Conservation (phyloP, 2,329 filamentous ascomycete species). For the Blastomyces parvus region DNA sequence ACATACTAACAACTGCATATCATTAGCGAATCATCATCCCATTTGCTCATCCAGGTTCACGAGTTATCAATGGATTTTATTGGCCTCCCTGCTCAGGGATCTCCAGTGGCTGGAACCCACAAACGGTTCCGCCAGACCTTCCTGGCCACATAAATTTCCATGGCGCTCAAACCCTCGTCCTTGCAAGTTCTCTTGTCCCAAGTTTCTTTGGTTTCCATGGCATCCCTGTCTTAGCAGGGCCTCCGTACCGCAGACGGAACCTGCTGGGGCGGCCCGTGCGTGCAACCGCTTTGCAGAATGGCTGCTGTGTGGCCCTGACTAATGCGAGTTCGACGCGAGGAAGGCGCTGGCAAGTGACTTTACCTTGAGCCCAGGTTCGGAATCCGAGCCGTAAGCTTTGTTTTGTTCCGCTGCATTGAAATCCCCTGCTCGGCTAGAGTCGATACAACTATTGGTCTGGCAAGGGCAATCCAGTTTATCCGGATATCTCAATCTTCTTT, state of each 20-base stretch:
- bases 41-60: background rate
- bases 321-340: too few relatives aligned
- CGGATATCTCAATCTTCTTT: background rate
- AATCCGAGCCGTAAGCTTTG: background rate
- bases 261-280: background rate
- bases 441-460: background rate
- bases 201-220: background rate
- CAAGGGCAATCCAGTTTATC: background rate
- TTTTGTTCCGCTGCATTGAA: background rate
- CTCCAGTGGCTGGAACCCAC: background rate
- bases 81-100: background rate
- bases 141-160: background rate
- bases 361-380: too few relatives aligned
- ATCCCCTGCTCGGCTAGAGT: background rate
- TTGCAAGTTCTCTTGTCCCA: background rate
- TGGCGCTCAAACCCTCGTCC: background rate
- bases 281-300: background rate
- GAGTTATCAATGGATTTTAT: background rate
- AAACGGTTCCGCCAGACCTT: background rate
- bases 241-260: background rate
- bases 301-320: background rate
- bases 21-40: background rate
- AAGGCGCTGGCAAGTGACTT: background rate
- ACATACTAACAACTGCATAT: background rate
- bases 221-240: background rate